Base-by-base conservation (phyloP, 1,284 basidiomycete genomes). In the Cryptococcus sp. region DNA sequence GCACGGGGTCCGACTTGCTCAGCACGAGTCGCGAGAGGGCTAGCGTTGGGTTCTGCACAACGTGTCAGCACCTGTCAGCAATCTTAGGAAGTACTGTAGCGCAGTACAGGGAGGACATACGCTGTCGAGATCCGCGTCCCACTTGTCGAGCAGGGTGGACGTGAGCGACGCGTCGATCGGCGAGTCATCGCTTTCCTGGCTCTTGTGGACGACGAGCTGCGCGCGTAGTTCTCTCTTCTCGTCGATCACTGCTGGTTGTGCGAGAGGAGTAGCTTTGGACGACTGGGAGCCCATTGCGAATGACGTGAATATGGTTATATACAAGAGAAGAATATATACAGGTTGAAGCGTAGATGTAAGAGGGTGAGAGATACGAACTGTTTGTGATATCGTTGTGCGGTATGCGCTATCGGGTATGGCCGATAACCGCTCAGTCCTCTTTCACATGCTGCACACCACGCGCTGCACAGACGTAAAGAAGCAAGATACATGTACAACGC, bases 21-120 rank as follows among this genome's bases (percentile, higher is more conserved):
- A 97, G 82, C 61, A 95, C 85, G 17, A 90, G 88, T 60, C 90
- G 87, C 7, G 91, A 88, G 39, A 96, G 85, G 67, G 85, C 82
- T 11, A 87, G 81, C 74, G 89, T 89, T 16, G 88, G 83, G 54
- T 76, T 70, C 76, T 77, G 57, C 15, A 39, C 19, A n/a, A 42
- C 19, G 38, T 15, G n/a, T n/a, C n/a, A n/a, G n/a, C n/a, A n/a
- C 4, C 10, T 5, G 58, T 50, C 60, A 19, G 42, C 44, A 17
- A 47, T 27, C 6, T 40, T 46, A 38, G 17, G 1, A 40, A 11
- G 11, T 22, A 4, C 1, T 35, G 13, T 35, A 35, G 31, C 7
- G 31, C 13, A 35, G 31, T 8, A 35, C 8, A 10, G 23, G 15
- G 23, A 7, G 20, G 13, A 69, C 71, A 27, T 45, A 76, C 82